These are phyloP conservation scores for Senna siamea DNA, from an alignment of 306 rosid species.

Conservation along the genomic window DNA sequence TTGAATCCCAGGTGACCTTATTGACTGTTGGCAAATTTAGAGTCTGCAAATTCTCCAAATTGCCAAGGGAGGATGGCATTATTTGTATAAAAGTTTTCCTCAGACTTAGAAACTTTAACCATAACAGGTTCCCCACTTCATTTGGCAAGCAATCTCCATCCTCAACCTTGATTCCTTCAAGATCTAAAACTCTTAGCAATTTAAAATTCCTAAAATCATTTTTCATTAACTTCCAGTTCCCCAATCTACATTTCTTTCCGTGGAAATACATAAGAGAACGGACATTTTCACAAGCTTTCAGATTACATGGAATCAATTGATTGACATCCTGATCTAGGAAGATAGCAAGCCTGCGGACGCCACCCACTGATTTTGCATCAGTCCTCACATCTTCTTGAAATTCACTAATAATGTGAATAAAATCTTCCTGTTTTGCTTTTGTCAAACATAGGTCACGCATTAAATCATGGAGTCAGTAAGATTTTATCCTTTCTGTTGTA, in stretches of 20 bases:
- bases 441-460: slow-evolving; percentile 56
- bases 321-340: slow-evolving; percentile 32
- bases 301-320: slow-evolving; percentile 16
- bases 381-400: background rate
- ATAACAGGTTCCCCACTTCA: slow-evolving; percentile 54
- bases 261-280: slow-evolving; percentile 53
- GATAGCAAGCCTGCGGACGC: slow-evolving; percentile 54
- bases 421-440: slow-evolving; percentile 51
- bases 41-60: slow-evolving; percentile 54
- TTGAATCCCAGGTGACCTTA: slow-evolving; percentile 32
- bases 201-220: slow-evolving; percentile 33
- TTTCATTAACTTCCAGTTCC: slow-evolving; percentile 22
- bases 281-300: slow-evolving; percentile 28
- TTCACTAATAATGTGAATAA: slow-evolving; percentile 38
- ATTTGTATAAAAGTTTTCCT: slow-evolving; percentile 21
- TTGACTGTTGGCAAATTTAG: slow-evolving; percentile 51
- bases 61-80: slow-evolving; percentile 50
- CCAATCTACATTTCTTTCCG: slow-evolving; percentile 28
- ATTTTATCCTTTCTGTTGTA: slow-evolving; percentile 52
- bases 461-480: slow-evolving; percentile 58
- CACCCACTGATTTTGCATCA: background rate
- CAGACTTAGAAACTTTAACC: slow-evolving; percentile 53
- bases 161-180: slow-evolving; percentile 48
- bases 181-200: slow-evolving; percentile 58
- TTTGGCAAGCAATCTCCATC: slow-evolving; percentile 34